These are phyloP conservation scores for Austroboletus niveus DNA, from an alignment of 1,284 basidiomycete species.

Conservation along the genomic window DNA sequence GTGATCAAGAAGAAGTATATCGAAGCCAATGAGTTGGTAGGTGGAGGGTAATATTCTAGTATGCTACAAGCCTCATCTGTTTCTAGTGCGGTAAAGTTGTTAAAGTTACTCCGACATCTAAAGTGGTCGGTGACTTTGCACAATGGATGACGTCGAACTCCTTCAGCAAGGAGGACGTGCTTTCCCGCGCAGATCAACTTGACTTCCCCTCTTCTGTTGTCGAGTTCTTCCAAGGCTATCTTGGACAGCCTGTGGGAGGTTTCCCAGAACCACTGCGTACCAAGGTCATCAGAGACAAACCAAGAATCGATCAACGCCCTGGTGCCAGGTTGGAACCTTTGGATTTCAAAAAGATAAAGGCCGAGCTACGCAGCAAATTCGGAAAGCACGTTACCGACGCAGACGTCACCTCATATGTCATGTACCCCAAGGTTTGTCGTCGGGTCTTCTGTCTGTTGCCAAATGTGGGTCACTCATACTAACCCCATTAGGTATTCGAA, in stretches of 20 bases:
- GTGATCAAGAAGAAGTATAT: conserved; percentile 99
- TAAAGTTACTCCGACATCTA: conserved; percentile 99
- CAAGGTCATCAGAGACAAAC: conserved; percentile 91
- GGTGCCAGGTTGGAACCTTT: conserved; percentile 85
- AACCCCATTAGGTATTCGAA: conserved; percentile 78
- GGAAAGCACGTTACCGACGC: conserved; percentile 91
- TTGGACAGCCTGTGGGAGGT: conserved; percentile 95
- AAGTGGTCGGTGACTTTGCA: conserved; percentile 99
- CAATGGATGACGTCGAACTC: conserved; percentile 99
- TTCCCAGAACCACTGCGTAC: conserved; percentile 97
- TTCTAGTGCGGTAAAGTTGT: conserved; percentile 92
- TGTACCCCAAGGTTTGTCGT: conserved; percentile 83
- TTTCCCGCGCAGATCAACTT: conserved; percentile 83
- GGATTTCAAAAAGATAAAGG: conserved; percentile 96
- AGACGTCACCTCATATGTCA: conserved; percentile 94
- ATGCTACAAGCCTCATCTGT: conserved; percentile 15
- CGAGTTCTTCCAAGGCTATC: conserved; percentile 97
- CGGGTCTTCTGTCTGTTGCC: conserved; percentile 2
- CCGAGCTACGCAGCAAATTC: conserved; percentile 89
- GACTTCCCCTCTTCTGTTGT: conserved; percentile 98
- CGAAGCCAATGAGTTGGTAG: conserved; percentile 88
- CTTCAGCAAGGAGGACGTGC: conserved; percentile 83
- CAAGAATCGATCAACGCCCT: conserved; percentile 90
- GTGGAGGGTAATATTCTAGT: conserved; percentile 27
- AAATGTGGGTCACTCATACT: conserved; percentile 12